Evolutionary conservation across 2,329 filamentous ascomycete species (phyloP).

Genomic region (Fusarium scirpi): DNA sequence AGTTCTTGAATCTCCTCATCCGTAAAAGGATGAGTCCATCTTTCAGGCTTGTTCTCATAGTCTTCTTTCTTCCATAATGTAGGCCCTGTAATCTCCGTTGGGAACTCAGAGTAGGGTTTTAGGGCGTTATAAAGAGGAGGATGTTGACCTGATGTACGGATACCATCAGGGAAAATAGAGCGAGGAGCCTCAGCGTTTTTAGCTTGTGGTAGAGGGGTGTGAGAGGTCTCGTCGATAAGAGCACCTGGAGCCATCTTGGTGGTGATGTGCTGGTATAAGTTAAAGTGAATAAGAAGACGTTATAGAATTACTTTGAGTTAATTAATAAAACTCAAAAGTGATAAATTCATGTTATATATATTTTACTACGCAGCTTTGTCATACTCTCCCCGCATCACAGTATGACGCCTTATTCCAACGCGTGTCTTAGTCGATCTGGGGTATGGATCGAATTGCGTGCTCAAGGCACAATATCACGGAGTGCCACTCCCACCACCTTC

Average conservation of each 20-base stretch:
- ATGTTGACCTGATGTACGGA: conserved; percentile 75
- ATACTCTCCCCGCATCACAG: conserved; percentile 36
- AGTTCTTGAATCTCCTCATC: conserved; percentile 76
- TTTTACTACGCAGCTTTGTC: neutral
- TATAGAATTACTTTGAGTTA: conserved; percentile 3
- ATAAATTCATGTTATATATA: conserved; percentile 22
- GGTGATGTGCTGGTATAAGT: neutral
- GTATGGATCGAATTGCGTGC: conserved; percentile 44
- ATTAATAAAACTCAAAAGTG: neutral
- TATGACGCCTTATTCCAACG: conserved; percentile 39
- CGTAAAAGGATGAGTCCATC: conserved; percentile 80
- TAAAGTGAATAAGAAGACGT: neutral
- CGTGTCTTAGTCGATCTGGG: conserved; percentile 19
- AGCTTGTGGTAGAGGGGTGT: conserved; percentile 31
- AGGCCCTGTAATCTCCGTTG: conserved; percentile 75
- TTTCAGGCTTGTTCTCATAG: conserved; percentile 71
- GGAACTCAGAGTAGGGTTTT: conserved; percentile 76
- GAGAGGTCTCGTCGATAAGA: conserved; percentile 37
- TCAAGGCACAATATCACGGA: conserved; percentile 45
- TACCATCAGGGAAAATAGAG: conserved; percentile 59
- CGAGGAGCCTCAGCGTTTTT: conserved; percentile 46
- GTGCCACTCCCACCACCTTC: conserved; percentile 37
- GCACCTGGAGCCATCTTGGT: conserved; percentile 45
- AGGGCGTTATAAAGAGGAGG: conserved; percentile 74
- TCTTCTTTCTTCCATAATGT: conserved; percentile 80